Percentiles rank a stretch among this genome's conserved stretches.
These are phyloP conservation scores for Metschnikowia bowlesiae DNA, from an alignment of 805 yeast species.

Conservation along the genomic window DNA sequence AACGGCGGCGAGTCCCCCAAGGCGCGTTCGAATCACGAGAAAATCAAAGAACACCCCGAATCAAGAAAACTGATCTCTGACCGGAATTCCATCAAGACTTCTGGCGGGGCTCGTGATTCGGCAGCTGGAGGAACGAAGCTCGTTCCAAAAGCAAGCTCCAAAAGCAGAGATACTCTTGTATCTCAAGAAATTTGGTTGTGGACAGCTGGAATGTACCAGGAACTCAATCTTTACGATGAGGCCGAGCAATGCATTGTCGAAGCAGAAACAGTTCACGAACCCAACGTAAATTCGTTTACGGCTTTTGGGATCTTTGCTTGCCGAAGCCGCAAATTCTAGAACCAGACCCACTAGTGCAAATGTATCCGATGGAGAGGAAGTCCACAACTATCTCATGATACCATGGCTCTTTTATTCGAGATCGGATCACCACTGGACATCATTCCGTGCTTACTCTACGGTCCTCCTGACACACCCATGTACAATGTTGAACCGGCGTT, in stretches of 20 bases:
- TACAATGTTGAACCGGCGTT: too few relatives aligned
- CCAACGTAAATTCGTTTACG: conserved; percentile 47
- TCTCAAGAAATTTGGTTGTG: conserved; percentile 72
- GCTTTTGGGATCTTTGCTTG: conserved; percentile 46
- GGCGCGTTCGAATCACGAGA: conserved; percentile 16
- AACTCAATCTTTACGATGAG: conserved; percentile 51
- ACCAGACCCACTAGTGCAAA: too few relatives aligned
- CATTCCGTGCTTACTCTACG: too few relatives aligned
- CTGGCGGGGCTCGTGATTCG: neutral
- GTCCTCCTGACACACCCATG: too few relatives aligned
- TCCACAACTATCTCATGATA: too few relatives aligned
- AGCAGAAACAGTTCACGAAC: conserved; percentile 49
- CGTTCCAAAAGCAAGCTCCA: neutral
- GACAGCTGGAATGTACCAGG: conserved; percentile 60
- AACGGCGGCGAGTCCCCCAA: neutral
- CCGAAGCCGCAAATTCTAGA: conserved; percentile 36
- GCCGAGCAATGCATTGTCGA: conserved; percentile 71
- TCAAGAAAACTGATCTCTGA: conserved; percentile 9
- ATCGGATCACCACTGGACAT: too few relatives aligned
- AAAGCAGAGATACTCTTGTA: conserved; percentile 17
- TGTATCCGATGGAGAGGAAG: too few relatives aligned
- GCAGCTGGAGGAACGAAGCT: neutral
- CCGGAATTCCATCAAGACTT: neutral
- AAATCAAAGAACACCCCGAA: conserved; percentile 17
- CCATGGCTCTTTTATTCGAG: too few relatives aligned